A percentile compares a stretch with the other conserved stretches of the same genome.
Evolutionary conservation across 192 early-diverging fungal species (phyloP).

Genomic region (Podila minutissima): DNA sequence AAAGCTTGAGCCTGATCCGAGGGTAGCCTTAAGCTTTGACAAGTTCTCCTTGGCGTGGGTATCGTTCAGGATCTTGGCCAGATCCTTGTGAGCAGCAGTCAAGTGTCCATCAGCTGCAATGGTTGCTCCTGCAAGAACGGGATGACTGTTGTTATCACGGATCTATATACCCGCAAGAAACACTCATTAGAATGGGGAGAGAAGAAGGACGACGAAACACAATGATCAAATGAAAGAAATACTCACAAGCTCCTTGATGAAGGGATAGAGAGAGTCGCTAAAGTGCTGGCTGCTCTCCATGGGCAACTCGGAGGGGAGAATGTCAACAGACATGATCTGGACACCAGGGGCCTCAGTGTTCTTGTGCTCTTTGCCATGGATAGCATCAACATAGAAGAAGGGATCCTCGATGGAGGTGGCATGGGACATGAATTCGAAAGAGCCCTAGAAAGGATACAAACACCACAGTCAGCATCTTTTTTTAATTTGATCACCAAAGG

Average conservation of each 20-base stretch:
- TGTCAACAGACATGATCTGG: conserved; percentile 98
- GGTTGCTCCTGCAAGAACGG: conserved; percentile 79
- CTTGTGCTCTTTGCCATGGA: conserved; percentile 70
- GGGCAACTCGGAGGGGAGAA: conserved; percentile 96
- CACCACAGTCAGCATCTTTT: neutral
- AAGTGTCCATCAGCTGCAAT: conserved; percentile 82
- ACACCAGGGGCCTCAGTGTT: conserved; percentile 76
- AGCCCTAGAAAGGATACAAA: conserved; percentile 66
- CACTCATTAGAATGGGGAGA: conserved; percentile 7
- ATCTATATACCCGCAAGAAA: conserved; percentile 25
- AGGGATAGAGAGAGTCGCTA: conserved; percentile 84
- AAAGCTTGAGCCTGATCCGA: conserved; percentile 17
- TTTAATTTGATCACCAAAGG: neutral
- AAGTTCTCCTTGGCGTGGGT: conserved; percentile 32
- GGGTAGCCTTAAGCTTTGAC: conserved; percentile 45
- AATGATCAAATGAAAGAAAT: neutral
- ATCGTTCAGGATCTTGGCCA: conserved; percentile 58
- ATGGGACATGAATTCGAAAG: conserved; percentile 94
- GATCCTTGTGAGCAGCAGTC: conserved; percentile 59
- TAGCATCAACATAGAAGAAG: conserved; percentile 93
- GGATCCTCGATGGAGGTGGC: conserved; percentile 90
- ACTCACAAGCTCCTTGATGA: conserved; percentile 81
- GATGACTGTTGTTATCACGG: conserved; percentile 63
- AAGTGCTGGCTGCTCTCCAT: conserved; percentile 95
- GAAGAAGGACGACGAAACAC: neutral